A percentile compares a stretch with the other conserved stretches of the same genome.
Evolutionary conservation across 2,329 filamentous ascomycete species (phyloP).

Genomic region (Phoma sp.): DNA sequence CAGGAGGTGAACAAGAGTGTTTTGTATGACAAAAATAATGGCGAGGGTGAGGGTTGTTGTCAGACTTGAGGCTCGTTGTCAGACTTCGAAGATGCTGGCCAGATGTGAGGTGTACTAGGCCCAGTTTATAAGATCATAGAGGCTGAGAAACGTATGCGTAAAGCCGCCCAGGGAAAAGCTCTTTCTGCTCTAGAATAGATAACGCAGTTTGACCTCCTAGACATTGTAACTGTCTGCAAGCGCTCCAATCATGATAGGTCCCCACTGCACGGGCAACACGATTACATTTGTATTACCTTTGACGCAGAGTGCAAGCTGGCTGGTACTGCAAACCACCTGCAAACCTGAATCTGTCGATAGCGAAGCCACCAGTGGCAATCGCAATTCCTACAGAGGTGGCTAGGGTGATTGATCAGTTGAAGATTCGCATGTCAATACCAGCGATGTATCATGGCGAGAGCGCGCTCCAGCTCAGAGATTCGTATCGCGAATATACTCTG

Average conservation of each 20-base stretch:
- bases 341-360: slow-evolving; percentile 21
- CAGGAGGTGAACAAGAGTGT: slow-evolving; percentile 35
- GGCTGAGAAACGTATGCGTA: too few relatives aligned
- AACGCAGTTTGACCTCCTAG: too few relatives aligned
- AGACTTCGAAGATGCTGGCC: too few relatives aligned
- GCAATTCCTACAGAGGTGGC: slow-evolving; percentile 14
- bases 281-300: slow-evolving; percentile 24
- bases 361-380: slow-evolving; percentile 20
- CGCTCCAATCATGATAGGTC: slow-evolving; percentile 19
- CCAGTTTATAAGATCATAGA: too few relatives aligned
- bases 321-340: slow-evolving; percentile 36
- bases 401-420: slow-evolving; percentile 20
- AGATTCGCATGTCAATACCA: slow-evolving; percentile 18
- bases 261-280: slow-evolving; percentile 38
- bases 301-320: slow-evolving; percentile 27
- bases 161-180: too few relatives aligned
- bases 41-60: background rate
- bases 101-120: too few relatives aligned
- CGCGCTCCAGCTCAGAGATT: slow-evolving; percentile 22
- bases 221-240: too few relatives aligned
- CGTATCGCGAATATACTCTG: slow-evolving; percentile 53
- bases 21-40: background rate
- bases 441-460: background rate
- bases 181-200: too few relatives aligned
- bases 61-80: slow-evolving; percentile 5